Evolutionary conservation across 805 yeast genomes (phyloP), one percentile per base, ranked within the genome.

Genomic region (Priceomyces carsonii): DNA sequence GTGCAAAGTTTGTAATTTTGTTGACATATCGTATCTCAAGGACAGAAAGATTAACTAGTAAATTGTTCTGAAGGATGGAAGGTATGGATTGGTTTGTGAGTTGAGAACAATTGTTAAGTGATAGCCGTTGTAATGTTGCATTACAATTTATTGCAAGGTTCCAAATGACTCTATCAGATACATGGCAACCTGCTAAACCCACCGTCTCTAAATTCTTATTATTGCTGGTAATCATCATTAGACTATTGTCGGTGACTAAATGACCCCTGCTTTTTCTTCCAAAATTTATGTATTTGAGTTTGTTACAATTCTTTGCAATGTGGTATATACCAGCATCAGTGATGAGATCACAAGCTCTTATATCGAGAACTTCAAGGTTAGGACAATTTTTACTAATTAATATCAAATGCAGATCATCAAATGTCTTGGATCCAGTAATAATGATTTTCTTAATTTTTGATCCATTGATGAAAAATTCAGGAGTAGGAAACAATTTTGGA

Each of bases 131-230:
- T 3, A 90, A 50, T 4, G 63, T 49, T 1, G 54, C 48, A 15
- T 80, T 79, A 37, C 67, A 55, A 34, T 67, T 55, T 12, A 73
- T 57, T 0, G 89, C 88, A 21, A 90, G 60, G 49, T 84, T 90
- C 95, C 95, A 87, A 10, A 90, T 64, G 4, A 85, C 71, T 27
- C 78, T 70, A 61, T 90, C 96, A 6, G 85, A 77, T 13, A 90
- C 73, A 28, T 75, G 69, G 57, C 96, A 87, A 5, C 98, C 98
- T 0, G 97, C 96, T 14, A 88, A 63, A 0, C 97, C 97, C 28
- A 90, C 64, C 0, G 96, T 88, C 29, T 71, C 67, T 29, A 82
- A 68, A 14, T 62, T 55, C 3, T 38, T 45, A 36, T 88, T 81
- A 47, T 75, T 75, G 22, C 67, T 66, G 7, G 80, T 74, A 18